Evolutionary conservation across 306 rosid genomes (phyloP).

Genomic region (Acacia acuminata): DNA sequence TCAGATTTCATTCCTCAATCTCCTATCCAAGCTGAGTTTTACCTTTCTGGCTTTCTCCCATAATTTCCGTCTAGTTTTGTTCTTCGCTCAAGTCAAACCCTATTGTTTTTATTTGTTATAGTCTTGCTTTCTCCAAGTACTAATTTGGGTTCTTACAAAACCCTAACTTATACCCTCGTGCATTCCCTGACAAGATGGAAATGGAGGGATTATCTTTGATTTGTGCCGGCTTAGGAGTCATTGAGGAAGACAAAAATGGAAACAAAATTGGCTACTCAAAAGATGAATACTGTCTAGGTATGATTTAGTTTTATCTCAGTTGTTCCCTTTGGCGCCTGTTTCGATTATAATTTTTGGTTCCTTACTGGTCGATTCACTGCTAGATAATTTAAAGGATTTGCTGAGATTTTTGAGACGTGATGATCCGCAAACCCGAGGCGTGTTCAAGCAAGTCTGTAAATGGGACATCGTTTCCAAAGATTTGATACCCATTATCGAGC

Average conservation of each 20-base stretch:
- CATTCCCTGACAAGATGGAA: constrained; percentile 44
- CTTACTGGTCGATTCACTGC: not conserved
- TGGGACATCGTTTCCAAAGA: constrained; percentile 76
- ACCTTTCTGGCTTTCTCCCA: constrained; percentile 6
- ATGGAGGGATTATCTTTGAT: constrained; percentile 74
- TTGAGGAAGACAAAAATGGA: constrained; percentile 60
- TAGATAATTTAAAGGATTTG: constrained; percentile 92
- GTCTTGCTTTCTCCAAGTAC: not conserved
- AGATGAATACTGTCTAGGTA: constrained; percentile 79
- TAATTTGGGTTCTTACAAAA: constrained; percentile 14
- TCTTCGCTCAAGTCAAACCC: constrained; percentile 9
- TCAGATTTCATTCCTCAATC: not conserved
- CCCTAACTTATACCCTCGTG: constrained; percentile 11
- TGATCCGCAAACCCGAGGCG: constrained; percentile 79
- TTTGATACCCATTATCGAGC: constrained; percentile 75
- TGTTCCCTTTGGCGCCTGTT: not conserved
- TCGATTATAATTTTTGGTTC: not conserved
- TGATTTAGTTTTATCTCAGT: not conserved
- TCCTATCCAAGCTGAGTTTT: not conserved
- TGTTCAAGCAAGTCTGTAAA: constrained; percentile 87
- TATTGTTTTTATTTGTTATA: too few relatives aligned
- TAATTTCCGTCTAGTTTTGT: not conserved
- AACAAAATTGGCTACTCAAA: constrained; percentile 62
- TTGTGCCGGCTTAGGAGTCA: constrained; percentile 71
- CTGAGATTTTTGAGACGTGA: constrained; percentile 92